Conservation (phyloP, 306 rosid species). For the Sicyos edulis region DNA sequence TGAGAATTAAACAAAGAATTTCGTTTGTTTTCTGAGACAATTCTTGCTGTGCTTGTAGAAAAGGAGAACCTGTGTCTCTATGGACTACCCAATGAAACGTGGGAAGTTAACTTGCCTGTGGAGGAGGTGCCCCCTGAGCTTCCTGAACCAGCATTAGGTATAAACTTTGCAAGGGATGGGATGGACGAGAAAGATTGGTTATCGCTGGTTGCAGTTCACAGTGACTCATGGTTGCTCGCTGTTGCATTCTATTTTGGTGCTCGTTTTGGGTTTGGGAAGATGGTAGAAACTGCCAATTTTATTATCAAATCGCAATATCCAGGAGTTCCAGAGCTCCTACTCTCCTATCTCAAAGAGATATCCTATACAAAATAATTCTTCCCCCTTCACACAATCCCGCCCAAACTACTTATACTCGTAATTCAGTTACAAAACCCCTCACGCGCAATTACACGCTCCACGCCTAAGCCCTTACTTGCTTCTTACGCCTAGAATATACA, state of each 20-base stretch:
- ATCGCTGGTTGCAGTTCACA: constrained; percentile 95
- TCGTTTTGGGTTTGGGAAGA: constrained; percentile 97
- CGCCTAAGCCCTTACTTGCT: too few species aligned
- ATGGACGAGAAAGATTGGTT: constrained; percentile 99
- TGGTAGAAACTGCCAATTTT: too few species aligned
- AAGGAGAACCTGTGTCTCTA: constrained; percentile 93
- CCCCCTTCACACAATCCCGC: too few species aligned
- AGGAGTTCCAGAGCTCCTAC: too few species aligned
- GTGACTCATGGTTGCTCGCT: constrained; percentile 95
- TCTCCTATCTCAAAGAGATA: too few species aligned
- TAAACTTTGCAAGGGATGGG: constrained; percentile 97
- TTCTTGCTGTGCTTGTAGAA: constrained; percentile 46
- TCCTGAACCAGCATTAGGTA: constrained; percentile 98
- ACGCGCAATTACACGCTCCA: too few species aligned
- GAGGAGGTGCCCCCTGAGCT: constrained; percentile 99
- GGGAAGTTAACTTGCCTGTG: constrained; percentile 97
- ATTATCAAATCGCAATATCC: too few species aligned
- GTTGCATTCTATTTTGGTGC: constrained; percentile 97
- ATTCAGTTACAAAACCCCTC: too few species aligned
- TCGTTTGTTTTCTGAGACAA: constrained; percentile 18
- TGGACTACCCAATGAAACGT: constrained; percentile 91
- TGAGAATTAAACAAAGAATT: background rate
- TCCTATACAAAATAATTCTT: too few species aligned
- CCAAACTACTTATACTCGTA: too few species aligned
- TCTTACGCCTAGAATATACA: too few species aligned